Conservation (phyloP, 306 rosid species). For the Citrullus amarus region DNA sequence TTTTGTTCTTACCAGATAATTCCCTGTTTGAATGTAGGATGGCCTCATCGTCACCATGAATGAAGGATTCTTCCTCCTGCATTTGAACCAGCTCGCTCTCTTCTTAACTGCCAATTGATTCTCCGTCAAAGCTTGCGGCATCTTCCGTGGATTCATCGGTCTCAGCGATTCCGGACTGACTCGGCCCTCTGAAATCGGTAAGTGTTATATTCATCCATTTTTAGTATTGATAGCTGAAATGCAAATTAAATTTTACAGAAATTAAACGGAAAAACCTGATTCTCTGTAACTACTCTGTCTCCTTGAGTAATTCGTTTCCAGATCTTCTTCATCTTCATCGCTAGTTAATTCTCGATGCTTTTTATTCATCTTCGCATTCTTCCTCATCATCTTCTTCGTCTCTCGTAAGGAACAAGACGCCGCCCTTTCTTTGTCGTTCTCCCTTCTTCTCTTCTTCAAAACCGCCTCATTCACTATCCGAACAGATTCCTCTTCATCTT, state of each 20-base stretch:
- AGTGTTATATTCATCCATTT: neutral
- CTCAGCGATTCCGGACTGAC: neutral
- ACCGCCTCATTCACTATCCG: neutral
- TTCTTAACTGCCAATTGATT: neutral
- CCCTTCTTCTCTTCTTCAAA: neutral
- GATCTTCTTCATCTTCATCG: neutral
- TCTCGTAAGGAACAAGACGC: neutral
- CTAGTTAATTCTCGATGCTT: too few species aligned
- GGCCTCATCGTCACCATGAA: slow-evolving; percentile 5
- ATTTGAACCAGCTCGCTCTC: neutral
- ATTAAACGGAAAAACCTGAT: neutral
- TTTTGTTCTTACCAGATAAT: neutral
- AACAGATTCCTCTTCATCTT: slow-evolving; percentile 14
- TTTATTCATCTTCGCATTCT: neutral
- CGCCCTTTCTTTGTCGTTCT: neutral
- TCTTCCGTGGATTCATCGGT: neutral
- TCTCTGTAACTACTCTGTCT: neutral
- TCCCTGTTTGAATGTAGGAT: neutral
- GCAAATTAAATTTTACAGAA: neutral
- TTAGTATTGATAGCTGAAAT: neutral
- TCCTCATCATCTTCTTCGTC: neutral
- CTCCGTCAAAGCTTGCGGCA: neutral
- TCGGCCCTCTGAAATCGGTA: neutral
- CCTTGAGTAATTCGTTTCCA: neutral
- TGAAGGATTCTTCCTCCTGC: neutral